These are phyloP conservation scores for Paxillus ammoniavirescens DNA, from an alignment of 768 basidiomycete species.

Conservation along the genomic window DNA sequence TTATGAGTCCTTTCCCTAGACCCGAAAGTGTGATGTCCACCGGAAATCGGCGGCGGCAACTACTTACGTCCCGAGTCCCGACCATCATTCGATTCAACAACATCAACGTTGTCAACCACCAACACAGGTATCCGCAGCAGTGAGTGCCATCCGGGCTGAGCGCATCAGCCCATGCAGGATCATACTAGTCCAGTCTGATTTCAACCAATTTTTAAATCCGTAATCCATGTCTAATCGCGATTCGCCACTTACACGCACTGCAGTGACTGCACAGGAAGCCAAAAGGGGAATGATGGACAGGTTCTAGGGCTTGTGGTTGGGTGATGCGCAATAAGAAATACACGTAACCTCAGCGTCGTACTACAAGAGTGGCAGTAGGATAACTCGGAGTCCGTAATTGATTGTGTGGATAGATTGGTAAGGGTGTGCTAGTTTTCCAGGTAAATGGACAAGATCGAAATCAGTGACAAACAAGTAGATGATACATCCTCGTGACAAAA, in stretches of 20 bases:
- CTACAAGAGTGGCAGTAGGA: neutral
- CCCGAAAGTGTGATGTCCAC: too few relatives aligned
- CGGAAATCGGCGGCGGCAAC: too few relatives aligned
- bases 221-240: neutral
- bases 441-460: neutral
- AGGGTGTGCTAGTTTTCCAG: constrained; percentile 11
- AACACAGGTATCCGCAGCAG: neutral
- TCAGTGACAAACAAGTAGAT: neutral
- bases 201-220: neutral
- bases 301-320: neutral
- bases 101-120: neutral
- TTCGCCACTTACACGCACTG: neutral
- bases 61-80: too few relatives aligned
- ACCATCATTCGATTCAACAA: too few relatives aligned
- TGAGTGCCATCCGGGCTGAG: neutral
- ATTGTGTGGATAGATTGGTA: neutral
- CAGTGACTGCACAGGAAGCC: neutral
- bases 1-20: neutral
- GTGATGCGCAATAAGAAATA: neutral
- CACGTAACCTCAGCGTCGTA: neutral
- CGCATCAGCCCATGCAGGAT: neutral
- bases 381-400: neutral
- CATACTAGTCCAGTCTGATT: neutral
- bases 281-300: neutral
- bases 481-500: neutral